These are phyloP conservation scores for Cladorrhinum samala DNA, from an alignment of 495 filamentous ascomycete genomes.

Conservation along the genomic window DNA sequence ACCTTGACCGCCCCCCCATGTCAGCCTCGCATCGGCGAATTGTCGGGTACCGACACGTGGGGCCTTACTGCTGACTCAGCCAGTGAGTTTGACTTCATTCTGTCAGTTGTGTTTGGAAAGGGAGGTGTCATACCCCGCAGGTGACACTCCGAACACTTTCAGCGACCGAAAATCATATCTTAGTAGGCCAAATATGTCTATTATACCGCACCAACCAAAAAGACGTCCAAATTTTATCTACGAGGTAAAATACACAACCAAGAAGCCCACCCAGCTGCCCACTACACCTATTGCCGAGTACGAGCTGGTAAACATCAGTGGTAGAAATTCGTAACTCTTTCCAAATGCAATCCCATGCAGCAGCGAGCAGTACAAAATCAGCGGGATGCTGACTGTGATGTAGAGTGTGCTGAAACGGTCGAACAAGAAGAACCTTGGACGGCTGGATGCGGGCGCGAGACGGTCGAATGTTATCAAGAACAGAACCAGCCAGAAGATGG, in stretches of 20 bases:
- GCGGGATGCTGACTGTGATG: conserved; percentile 76
- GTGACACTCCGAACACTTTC: too few species aligned
- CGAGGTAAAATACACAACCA: conserved; percentile 84
- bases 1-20: not conserved
- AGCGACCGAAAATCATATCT: too few species aligned
- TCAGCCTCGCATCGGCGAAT: conserved; percentile 21
- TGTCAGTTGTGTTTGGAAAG: not conserved
- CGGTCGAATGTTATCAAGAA: conserved; percentile 83
- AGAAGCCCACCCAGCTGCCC: conserved; percentile 92
- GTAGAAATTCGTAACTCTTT: conserved; percentile 77
- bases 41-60: conserved; percentile 6
- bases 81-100: conserved; percentile 4
- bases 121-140: too few species aligned
- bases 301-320: conserved; percentile 93
- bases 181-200: too few species aligned
- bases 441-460: conserved; percentile 72
- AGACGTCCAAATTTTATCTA: conserved; percentile 26
- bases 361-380: conserved; percentile 84
- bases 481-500: conserved; percentile 80
- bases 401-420: conserved; percentile 88
- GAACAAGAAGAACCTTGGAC: conserved; percentile 73
- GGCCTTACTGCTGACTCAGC: conserved; percentile 6
- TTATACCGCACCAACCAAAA: too few species aligned
- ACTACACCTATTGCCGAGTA: conserved; percentile 95
- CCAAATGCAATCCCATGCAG: conserved; percentile 79